Evolutionary conservation across 192 early-diverging fungal species (phyloP).

Genomic region (Pecoramyces ruminantium): DNA sequence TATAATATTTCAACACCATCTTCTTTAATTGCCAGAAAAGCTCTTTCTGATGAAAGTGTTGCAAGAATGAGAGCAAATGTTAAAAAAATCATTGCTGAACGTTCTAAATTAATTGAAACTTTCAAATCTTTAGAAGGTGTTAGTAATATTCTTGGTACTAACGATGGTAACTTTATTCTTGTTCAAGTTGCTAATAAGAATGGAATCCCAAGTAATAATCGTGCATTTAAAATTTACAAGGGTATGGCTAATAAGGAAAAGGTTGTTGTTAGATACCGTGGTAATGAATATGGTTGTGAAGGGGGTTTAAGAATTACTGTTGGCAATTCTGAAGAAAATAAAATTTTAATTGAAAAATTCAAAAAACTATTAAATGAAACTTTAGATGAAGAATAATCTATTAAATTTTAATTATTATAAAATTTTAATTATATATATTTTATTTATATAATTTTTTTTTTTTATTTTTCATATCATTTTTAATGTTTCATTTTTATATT

Average conservation of each 20-base stretch:
- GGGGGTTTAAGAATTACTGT: conserved; percentile 91
- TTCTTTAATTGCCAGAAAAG: conserved; percentile 56
- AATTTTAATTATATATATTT: too few species aligned
- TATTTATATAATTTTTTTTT: too few species aligned
- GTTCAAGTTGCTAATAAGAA: conserved; percentile 53
- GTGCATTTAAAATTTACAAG: conserved; percentile 60
- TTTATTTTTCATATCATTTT: too few species aligned
- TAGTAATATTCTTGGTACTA: conserved; percentile 62
- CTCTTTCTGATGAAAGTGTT: conserved; percentile 54
- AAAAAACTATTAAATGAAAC: background rate
- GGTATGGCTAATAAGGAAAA: conserved; percentile 63
- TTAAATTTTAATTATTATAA: too few species aligned
- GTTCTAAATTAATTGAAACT: conserved; percentile 40
- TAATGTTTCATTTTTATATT: too few species aligned
- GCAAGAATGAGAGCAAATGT: conserved; percentile 47
- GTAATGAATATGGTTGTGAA: conserved; percentile 76
- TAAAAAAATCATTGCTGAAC: conserved; percentile 37
- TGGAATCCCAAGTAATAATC: conserved; percentile 43
- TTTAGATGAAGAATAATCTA: background rate
- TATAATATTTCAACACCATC: conserved; percentile 92
- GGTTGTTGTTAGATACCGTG: conserved; percentile 91
- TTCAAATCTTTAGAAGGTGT: conserved; percentile 46
- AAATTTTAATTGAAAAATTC: conserved; percentile 33
- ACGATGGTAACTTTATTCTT: conserved; percentile 92
- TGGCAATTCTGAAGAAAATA: conserved; percentile 77